Evolutionary conservation across 1,284 basidiomycete species (phyloP).

Genomic region (Exobasidium cylindrosporum): DNA sequence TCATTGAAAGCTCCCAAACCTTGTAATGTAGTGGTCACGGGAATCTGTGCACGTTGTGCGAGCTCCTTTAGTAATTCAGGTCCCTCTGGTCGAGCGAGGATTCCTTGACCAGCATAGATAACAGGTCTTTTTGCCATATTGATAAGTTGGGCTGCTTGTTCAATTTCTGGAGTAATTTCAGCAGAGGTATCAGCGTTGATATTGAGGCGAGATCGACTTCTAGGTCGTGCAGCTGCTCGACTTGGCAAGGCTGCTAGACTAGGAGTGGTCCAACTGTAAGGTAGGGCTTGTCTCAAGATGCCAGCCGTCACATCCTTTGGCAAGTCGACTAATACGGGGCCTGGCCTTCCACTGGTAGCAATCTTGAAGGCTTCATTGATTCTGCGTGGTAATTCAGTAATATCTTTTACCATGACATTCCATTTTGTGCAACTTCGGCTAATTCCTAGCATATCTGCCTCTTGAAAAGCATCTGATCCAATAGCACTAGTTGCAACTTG

Average conservation of each 20-base stretch:
- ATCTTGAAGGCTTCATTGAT: slow-evolving; percentile 99
- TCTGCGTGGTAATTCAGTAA: slow-evolving; percentile 84
- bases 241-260: slow-evolving; percentile 60
- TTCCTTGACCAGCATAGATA: slow-evolving; percentile 90
- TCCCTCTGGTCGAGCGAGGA: slow-evolving; percentile 77
- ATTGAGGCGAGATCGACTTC: slow-evolving; percentile 21
- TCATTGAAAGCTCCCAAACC: slow-evolving; percentile 95
- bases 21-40: slow-evolving; percentile 93
- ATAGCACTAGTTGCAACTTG: slow-evolving; percentile 98
- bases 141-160: slow-evolving; percentile 82
- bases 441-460: slow-evolving; percentile 94
- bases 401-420: slow-evolving; percentile 99
- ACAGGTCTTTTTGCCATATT: slow-evolving; percentile 86
- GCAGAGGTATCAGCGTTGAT: not conserved
- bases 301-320: slow-evolving; percentile 96
- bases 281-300: slow-evolving; percentile 79
- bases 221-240: slow-evolving; percentile 43
- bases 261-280: slow-evolving; percentile 82
- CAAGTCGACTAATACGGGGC: slow-evolving; percentile 93
- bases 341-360: slow-evolving; percentile 90
- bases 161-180: slow-evolving; percentile 63
- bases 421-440: slow-evolving; percentile 96
- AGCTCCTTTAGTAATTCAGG: slow-evolving; percentile 80
- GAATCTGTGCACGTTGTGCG: slow-evolving; percentile 82
- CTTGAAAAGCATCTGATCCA: slow-evolving; percentile 96